phyloP scores from a whole-genome alignment of 139 green algal genomes.

The Chlamydomonas schloesseri region DNA sequence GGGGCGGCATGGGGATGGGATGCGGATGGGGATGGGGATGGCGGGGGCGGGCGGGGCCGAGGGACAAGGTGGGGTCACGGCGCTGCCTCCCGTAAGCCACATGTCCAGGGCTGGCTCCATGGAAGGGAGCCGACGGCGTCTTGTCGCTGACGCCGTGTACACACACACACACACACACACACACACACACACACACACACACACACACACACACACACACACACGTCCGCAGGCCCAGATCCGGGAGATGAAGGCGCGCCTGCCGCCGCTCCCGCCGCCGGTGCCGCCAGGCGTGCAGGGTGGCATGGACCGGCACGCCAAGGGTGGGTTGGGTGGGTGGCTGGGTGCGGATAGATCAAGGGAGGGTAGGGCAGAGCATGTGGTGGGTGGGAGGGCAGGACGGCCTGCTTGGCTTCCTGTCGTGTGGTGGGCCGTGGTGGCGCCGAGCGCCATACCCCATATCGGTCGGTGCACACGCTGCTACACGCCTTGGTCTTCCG shows the following conservation, averaged over 20 bases:
- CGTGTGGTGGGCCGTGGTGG: no score
- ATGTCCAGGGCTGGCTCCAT: neutral
- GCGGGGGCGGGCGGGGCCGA: neutral
- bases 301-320: neutral
- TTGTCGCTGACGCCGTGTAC: no score
- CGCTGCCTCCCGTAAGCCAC: neutral
- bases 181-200: neutral
- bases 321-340: neutral
- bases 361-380: no score
- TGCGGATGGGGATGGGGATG: no score
- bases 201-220: neutral
- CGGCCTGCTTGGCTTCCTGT: no score
- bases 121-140: no score
- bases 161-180: no score
- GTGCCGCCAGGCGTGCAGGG: neutral
- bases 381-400: no score
- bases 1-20: no score
- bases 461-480: no score
- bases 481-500: no score
- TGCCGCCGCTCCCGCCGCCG: neutral
- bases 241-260: conserved; percentile 11
- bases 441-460: no score
- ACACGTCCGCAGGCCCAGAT: neutral
- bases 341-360: neutral
- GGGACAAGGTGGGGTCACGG: neutral